Conservation (phyloP, 1,284 basidiomycete species). For the Malassezia nana region DNA sequence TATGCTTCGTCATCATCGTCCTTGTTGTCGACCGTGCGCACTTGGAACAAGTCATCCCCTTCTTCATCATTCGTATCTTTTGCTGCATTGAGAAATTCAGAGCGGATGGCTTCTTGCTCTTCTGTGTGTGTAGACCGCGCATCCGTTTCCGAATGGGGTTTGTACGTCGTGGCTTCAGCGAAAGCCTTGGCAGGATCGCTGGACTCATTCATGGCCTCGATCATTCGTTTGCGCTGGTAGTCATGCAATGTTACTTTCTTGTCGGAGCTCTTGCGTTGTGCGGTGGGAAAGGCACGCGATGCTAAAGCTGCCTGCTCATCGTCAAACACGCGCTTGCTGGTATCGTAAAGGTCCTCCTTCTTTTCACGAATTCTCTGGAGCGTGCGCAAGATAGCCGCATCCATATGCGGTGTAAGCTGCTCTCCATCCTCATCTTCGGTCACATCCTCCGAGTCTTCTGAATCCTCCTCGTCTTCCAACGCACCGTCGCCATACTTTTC, state of each 20-base stretch:
- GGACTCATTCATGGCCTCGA: constrained; percentile 37
- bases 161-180: constrained; percentile 38
- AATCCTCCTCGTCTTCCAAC: constrained; percentile 17
- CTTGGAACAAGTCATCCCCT: constrained; percentile 11
- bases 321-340: constrained; percentile 44
- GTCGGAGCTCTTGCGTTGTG: not conserved
- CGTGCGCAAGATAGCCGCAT: constrained; percentile 87
- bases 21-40: constrained; percentile 1
- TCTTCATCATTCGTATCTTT: constrained; percentile 2
- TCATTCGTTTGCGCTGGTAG: constrained; percentile 40
- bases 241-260: constrained; percentile 44
- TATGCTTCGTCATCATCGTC: not conserved
- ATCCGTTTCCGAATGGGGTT: not conserved
- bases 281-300: not conserved
- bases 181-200: constrained; percentile 38
- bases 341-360: constrained; percentile 74
- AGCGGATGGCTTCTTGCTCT: constrained; percentile 14
- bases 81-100: constrained; percentile 14
- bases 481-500: constrained; percentile 28
- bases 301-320: constrained; percentile 20
- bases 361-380: constrained; percentile 72
- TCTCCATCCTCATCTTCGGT: constrained; percentile 91
- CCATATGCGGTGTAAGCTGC: constrained; percentile 83
- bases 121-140: constrained; percentile 11
- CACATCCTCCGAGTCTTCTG: constrained; percentile 54